Conservation (phyloP, 345 rosid genomes). For the Aethionema arabicum region DNA sequence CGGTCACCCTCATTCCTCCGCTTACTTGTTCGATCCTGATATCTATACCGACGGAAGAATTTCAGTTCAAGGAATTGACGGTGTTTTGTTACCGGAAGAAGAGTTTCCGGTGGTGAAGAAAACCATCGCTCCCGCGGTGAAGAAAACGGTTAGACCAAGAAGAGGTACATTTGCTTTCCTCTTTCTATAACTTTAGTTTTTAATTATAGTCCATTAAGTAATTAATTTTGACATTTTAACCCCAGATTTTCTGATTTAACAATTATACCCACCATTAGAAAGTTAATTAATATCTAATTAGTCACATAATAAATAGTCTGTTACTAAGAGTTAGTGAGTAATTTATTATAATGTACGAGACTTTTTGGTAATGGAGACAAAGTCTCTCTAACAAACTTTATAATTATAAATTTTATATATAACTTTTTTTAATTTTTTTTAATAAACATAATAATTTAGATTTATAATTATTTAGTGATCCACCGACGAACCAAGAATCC, state of each 20-base stretch:
- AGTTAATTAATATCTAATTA: constrained; percentile 10
- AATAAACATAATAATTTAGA: constrained; percentile 18
- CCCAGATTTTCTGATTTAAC: background rate
- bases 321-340: background rate
- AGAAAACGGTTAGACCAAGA: constrained; percentile 44
- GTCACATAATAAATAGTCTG: constrained; percentile 24
- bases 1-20: constrained; percentile 51
- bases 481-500: constrained; percentile 42
- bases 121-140: constrained; percentile 36
- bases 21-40: constrained; percentile 63
- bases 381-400: constrained; percentile 29
- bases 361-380: constrained; percentile 29
- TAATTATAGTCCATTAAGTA: background rate
- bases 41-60: constrained; percentile 81
- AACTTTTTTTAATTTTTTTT: background rate
- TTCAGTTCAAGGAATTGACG: constrained; percentile 77
- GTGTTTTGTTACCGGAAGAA: constrained; percentile 61
- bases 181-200: background rate
- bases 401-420: constrained; percentile 14
- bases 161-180: constrained; percentile 54
- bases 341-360: background rate
- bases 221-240: constrained; percentile 24
- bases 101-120: constrained; percentile 39
- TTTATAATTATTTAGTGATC: constrained; percentile 26
- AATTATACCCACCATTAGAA: constrained; percentile 8